Percentiles rank a stretch among this genome's conserved stretches.
phyloP scores from a whole-genome alignment of 1,139 yeast genomes.

The Protomyces inundatus region DNA sequence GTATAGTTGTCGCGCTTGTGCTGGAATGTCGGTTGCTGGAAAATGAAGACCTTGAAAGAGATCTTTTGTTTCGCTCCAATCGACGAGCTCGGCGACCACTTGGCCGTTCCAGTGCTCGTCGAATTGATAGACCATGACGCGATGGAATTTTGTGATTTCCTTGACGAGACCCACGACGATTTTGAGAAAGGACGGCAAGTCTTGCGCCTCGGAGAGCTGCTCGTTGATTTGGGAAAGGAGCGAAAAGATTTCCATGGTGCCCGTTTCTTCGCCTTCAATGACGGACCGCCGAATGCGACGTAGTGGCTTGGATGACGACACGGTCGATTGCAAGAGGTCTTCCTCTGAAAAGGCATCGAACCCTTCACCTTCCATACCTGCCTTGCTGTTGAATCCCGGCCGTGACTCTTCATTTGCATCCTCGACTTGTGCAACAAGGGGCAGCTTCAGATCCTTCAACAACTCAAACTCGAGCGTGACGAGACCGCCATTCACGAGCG shows the following conservation, averaged over 20 bases:
- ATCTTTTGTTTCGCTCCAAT: slow-evolving; percentile 23
- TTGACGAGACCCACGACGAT: slow-evolving; percentile 22
- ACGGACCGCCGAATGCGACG: slow-evolving; percentile 14
- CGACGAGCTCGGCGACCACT: slow-evolving; percentile 24
- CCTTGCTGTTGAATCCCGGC: slow-evolving; percentile 5
- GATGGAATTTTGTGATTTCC: slow-evolving; percentile 20
- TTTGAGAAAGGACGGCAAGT: slow-evolving; percentile 10
- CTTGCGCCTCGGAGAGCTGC: slow-evolving; percentile 20
- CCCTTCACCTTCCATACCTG: slow-evolving; percentile 21
- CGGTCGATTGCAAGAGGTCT: slow-evolving; percentile 15
- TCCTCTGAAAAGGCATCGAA: slow-evolving; percentile 23
- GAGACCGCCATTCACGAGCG: slow-evolving; percentile 9
- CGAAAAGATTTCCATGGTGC: slow-evolving; percentile 23
- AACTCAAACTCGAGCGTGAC: slow-evolving; percentile 20
- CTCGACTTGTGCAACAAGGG: background rate
- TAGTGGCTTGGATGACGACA: slow-evolving; percentile 9
- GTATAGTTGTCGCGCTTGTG: slow-evolving; percentile 21
- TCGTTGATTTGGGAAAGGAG: slow-evolving; percentile 14
- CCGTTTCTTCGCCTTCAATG: slow-evolving; percentile 3
- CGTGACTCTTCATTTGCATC: background rate
- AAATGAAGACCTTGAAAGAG: slow-evolving; percentile 23
- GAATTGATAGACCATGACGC: slow-evolving; percentile 24
- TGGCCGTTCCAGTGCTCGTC: slow-evolving; percentile 27
- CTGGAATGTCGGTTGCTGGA: slow-evolving; percentile 26
- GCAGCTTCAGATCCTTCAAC: background rate